Base-by-base conservation (phyloP, 2,329 filamentous ascomycete genomes). In the Beauveria sp. region DNA sequence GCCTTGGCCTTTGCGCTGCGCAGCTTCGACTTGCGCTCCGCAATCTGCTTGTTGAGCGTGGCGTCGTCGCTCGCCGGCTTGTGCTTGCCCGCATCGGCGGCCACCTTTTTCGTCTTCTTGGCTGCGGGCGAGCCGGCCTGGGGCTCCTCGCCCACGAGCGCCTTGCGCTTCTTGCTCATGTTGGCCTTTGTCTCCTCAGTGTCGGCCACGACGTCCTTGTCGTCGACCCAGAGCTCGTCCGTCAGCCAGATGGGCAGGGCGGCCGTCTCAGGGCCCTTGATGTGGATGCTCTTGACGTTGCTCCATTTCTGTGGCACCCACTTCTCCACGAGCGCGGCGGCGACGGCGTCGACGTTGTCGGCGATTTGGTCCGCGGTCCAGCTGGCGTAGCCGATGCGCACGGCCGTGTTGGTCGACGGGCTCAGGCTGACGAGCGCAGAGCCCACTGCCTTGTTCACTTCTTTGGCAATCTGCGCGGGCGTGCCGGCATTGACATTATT, bases 171-270 rank as follows among this genome's bases (percentile, higher is more conserved):
- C 83, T 89, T 90, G 68, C 83, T 83, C 41, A 85, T 75, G 70
- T 86, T 86, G 66, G 82, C 75, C 76, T 82, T 83, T 64, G 80
- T 72, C 40, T 80, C 80, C 62, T 80, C 76, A 43, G 81, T 78
- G 65, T 81, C 77, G 41, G 94, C 78, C 7, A 96, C 85, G 70
- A 88, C 84, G 64, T 91, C 87, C 63, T 85, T 82, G 63, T 88
- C 84, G 66, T 94, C 90, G 18, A 88, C 75, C 92, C 94, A 99
- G 65, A 99, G 80, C 80, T 97, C 92, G 67, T 92, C 88, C 5
- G 93, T 90, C 71, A 96, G 78, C 90, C 92, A 99, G 71, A 99
- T 87, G n/a, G 94, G 94, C 70, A 99, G 81, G 9, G 93, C 89
- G 63, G 87, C 88, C 5, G 93, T 96, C 70, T 90, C 86, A 30